These are phyloP conservation scores for Boletales sp. DNA, from an alignment of 768 basidiomycete genomes.

Conservation along the genomic window DNA sequence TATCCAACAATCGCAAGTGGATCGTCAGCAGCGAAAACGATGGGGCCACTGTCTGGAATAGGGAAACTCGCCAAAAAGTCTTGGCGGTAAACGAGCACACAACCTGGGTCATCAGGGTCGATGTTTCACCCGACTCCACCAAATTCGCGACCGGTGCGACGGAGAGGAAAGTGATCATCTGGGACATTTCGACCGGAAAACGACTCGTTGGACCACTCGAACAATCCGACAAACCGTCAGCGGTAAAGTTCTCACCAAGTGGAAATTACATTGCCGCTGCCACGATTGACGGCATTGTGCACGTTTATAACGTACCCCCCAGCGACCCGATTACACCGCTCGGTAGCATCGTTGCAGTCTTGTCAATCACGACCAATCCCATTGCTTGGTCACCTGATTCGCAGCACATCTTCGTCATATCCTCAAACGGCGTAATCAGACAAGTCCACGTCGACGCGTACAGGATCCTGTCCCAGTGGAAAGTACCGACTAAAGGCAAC, in stretches of 20 bases:
- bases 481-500: not conserved
- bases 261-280: not conserved
- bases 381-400: not conserved
- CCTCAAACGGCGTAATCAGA: not conserved
- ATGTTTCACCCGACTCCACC: constrained; percentile 3
- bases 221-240: constrained; percentile 2
- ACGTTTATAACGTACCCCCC: not conserved
- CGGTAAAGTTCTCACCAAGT: constrained; percentile 4
- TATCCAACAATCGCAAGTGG: constrained; percentile 1
- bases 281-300: not conserved
- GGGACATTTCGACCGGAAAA: constrained; percentile 3
- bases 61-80: not conserved
- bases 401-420: not conserved
- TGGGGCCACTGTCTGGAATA: not conserved
- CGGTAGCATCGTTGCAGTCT: not conserved
- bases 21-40: not conserved
- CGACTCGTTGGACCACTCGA: constrained; percentile 2
- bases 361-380: not conserved
- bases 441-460: not conserved
- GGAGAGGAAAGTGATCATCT: constrained; percentile 1
- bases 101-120: not conserved
- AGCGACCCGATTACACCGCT: not conserved
- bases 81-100: not conserved
- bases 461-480: not conserved
- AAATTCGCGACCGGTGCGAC: constrained; percentile 2